Evolutionary conservation across 2,329 filamentous ascomycete species (phyloP).

Genomic region (Pseudopithomyces maydicus): DNA sequence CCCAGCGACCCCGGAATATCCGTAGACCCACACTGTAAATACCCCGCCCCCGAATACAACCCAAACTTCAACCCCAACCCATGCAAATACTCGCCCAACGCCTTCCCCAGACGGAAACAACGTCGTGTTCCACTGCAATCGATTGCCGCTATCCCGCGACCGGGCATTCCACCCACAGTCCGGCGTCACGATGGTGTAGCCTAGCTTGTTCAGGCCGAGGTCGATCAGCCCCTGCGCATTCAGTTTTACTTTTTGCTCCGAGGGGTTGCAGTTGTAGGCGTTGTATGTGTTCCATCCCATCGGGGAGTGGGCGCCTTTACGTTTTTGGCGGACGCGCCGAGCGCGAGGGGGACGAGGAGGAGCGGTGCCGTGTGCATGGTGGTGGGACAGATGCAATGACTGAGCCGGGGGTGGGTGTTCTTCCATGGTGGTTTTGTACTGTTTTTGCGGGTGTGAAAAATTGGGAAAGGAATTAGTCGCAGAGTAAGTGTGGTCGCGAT

Average conservation of each 20-base stretch:
- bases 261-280: conserved; percentile 57
- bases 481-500: not conserved
- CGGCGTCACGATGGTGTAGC: conserved; percentile 62
- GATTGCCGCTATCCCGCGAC: conserved; percentile 8
- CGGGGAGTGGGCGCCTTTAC: conserved; percentile 27
- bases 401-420: not conserved
- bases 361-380: not conserved
- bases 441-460: not conserved
- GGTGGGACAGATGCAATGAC: not conserved
- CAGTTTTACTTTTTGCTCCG: conserved; percentile 54
- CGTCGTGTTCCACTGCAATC: conserved; percentile 56
- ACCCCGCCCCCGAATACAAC: conserved; percentile 55
- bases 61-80: conserved; percentile 57
- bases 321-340: not conserved
- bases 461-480: too few species aligned
- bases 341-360: not conserved
- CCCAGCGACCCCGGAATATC: conserved; percentile 55
- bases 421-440: not conserved
- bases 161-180: conserved; percentile 62
- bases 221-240: conserved; percentile 61
- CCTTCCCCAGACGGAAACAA: conserved; percentile 59
- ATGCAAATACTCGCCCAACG: conserved; percentile 57
- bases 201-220: conserved; percentile 56
- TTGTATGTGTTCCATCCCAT: conserved; percentile 66
- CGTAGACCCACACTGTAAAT: conserved; percentile 48